phyloP scores from a whole-genome alignment of 768 basidiomycete genomes.

The Auriscalpium orientale region DNA sequence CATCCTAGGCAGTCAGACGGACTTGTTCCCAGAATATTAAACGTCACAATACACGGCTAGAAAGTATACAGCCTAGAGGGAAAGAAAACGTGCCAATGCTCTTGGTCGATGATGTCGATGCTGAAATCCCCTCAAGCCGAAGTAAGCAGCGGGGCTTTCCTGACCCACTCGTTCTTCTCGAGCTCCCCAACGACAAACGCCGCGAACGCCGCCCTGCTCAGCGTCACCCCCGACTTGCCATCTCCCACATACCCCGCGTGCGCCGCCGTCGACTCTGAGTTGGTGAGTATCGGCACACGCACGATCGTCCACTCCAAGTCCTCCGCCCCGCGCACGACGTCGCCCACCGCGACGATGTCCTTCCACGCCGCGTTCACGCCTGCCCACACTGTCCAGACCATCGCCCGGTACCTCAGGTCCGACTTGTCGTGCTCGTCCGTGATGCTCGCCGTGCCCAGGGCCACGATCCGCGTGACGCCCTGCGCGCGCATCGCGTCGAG shows the following conservation, averaged over 20 bases:
- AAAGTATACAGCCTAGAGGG: no score
- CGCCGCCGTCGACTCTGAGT: conserved; percentile 36
- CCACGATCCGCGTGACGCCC: conserved; percentile 50
- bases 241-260: conserved; percentile 66
- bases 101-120: no score
- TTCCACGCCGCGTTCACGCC: conserved; percentile 53
- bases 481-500: conserved; percentile 49
- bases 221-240: conserved; percentile 37
- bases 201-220: conserved; percentile 54
- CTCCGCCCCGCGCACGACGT: conserved; percentile 42
- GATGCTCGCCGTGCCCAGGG: conserved; percentile 62
- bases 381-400: conserved; percentile 32
- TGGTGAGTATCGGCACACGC: conserved; percentile 57
- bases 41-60: no score
- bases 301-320: conserved; percentile 64
- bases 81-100: no score
- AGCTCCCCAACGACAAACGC: conserved; percentile 54
- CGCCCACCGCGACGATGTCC: conserved; percentile 59
- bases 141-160: conserved; percentile 33
- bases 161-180: conserved; percentile 50
- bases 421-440: conserved; percentile 52
- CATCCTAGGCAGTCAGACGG: no score
- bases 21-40: no score
- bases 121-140: conserved; percentile 16
- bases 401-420: conserved; percentile 35